Conservation (phyloP, 148 eudicot species). For the Arbutus unedo region DNA sequence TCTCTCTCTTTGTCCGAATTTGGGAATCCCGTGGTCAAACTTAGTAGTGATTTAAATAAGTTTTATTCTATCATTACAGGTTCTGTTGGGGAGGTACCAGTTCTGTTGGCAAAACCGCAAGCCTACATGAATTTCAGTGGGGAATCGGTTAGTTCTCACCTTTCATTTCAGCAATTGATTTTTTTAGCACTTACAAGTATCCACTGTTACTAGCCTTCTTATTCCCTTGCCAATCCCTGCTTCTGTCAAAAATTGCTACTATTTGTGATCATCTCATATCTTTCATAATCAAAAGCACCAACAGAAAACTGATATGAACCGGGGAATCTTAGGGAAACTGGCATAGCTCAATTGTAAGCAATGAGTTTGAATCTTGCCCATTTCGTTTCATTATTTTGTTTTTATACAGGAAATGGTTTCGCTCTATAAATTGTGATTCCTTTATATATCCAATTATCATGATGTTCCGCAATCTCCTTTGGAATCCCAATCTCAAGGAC, state of each 20-base stretch:
- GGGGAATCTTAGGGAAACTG: background rate
- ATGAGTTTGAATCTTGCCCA: background rate
- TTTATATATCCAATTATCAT: background rate
- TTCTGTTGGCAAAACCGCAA: constrained; percentile 89
- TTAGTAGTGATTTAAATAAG: constrained; percentile 8
- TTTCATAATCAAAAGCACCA: background rate
- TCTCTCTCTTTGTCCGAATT: background rate
- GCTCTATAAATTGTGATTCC: background rate
- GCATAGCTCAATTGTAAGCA: no score
- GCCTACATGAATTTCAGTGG: constrained; percentile 95
- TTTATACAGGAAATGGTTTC: background rate
- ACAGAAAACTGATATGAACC: background rate
- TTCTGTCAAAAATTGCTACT: background rate
- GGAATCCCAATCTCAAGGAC: background rate
- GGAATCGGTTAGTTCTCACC: constrained; percentile 62
- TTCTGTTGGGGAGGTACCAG: constrained; percentile 83
- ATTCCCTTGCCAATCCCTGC: background rate
- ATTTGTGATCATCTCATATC: background rate
- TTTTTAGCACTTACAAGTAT: background rate
- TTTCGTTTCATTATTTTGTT: background rate
- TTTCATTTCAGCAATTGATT: constrained; percentile 7
- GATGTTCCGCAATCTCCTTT: background rate
- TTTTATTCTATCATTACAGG: constrained; percentile 60
- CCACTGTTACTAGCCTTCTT: background rate
- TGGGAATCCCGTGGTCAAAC: background rate